A percentile compares a stretch with the other conserved stretches of the same genome.
These are phyloP conservation scores for Pichia inconspicua DNA, from an alignment of 1,139 yeast genomes.

Conservation along the genomic window DNA sequence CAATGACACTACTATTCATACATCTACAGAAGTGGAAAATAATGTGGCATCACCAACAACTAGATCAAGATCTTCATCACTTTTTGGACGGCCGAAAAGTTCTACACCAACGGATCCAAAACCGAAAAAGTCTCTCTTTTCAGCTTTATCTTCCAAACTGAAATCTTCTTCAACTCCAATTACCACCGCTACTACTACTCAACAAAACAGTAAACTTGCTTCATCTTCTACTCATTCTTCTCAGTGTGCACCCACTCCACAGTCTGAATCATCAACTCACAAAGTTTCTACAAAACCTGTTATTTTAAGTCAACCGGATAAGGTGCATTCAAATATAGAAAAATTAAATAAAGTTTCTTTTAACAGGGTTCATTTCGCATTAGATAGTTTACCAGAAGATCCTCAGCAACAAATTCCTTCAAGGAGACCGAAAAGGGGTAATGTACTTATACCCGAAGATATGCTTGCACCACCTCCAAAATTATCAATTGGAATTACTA, in stretches of 20 bases:
- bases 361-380: slow-evolving; percentile 67
- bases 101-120: slow-evolving; percentile 7
- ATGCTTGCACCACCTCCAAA: slow-evolving; percentile 54
- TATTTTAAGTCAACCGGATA: neutral
- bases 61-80: slow-evolving; percentile 17
- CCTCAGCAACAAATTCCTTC: slow-evolving; percentile 97
- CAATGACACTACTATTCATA: neutral
- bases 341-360: slow-evolving; percentile 31
- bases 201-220: neutral
- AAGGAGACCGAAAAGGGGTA: slow-evolving; percentile 69
- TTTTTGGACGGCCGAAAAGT: slow-evolving; percentile 10
- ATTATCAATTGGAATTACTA: slow-evolving; percentile 55
- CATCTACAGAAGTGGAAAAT: slow-evolving; percentile 12
- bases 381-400: slow-evolving; percentile 59
- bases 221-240: neutral
- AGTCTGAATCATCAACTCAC: neutral
- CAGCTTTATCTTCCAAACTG: slow-evolving; percentile 44
- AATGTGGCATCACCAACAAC: slow-evolving; percentile 1
- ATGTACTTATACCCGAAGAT: slow-evolving; percentile 71
- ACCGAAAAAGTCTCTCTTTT: slow-evolving; percentile 27
- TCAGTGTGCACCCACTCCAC: neutral
- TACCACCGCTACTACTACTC: neutral
- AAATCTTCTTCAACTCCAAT: slow-evolving; percentile 18
- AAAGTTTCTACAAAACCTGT: neutral
- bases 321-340: neutral